These are phyloP conservation scores for Diplodia intermedia DNA, from an alignment of 2,329 filamentous ascomycete species.

Conservation along the genomic window DNA sequence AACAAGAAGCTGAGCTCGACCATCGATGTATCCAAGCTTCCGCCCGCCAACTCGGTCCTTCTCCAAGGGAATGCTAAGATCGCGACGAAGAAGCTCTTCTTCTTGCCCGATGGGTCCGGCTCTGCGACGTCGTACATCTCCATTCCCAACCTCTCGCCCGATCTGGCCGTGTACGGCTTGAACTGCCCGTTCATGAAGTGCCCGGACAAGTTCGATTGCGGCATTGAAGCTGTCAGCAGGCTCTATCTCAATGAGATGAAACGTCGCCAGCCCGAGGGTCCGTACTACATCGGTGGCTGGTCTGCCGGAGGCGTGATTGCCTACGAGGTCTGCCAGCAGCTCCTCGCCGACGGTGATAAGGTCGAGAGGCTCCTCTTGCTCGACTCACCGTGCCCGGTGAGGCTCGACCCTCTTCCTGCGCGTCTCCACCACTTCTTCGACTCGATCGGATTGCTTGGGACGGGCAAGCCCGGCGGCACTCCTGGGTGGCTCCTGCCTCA, in stretches of 20 bases:
- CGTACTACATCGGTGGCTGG: conserved; percentile 63
- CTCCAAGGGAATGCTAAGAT: conserved; percentile 64
- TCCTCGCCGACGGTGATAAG: conserved; percentile 57
- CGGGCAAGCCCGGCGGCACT: conserved; percentile 64
- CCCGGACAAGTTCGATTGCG: conserved; percentile 69
- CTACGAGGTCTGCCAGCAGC: conserved; percentile 58
- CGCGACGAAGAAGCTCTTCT: conserved; percentile 62
- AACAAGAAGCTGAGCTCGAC: conserved; percentile 53
- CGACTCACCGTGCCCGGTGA: conserved; percentile 61
- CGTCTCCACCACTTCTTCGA: conserved; percentile 76
- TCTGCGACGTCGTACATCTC: conserved; percentile 71
- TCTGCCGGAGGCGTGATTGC: conserved; percentile 63
- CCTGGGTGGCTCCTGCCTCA: conserved; percentile 77
- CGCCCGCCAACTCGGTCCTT: conserved; percentile 61
- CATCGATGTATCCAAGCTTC: conserved; percentile 53
- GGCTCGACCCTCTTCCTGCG: conserved; percentile 58
- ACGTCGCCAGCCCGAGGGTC: conserved; percentile 70
- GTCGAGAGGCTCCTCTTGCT: conserved; percentile 60
- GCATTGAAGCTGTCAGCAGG: conserved; percentile 68
- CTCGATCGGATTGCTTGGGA: conserved; percentile 73
- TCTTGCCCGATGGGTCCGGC: conserved; percentile 62
- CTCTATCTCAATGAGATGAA: conserved; percentile 74
- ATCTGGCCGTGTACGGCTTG: conserved; percentile 61
- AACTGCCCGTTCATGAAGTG: conserved; percentile 76
- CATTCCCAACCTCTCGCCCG: conserved; percentile 61